Conservation (phyloP, 2,329 filamentous ascomycete genomes). For the Mycosphaerelloides madeirae region DNA sequence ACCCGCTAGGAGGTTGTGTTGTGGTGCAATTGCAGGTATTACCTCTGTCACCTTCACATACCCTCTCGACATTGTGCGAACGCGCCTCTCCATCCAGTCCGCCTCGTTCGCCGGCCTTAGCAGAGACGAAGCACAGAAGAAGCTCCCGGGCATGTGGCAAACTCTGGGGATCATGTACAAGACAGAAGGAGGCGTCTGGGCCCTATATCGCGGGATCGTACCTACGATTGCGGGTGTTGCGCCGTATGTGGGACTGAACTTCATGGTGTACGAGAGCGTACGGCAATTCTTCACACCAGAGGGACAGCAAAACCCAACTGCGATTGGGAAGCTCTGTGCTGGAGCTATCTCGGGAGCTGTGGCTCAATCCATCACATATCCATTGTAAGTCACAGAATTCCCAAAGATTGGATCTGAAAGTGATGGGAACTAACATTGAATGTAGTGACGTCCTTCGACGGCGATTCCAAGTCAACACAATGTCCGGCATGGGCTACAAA, state of each 20-base stretch:
- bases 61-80: conserved; percentile 94
- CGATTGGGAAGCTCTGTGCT: conserved; percentile 75
- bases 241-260: conserved; percentile 95
- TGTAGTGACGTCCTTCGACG: conserved; percentile 76
- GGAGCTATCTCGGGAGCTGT: conserved; percentile 94
- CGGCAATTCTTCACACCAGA: conserved; percentile 80
- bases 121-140: conserved; percentile 48
- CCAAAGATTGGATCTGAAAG: background rate
- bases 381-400: conserved; percentile 64
- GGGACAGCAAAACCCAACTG: conserved; percentile 76
- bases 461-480: conserved; percentile 97
- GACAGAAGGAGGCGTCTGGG: conserved; percentile 76
- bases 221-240: conserved; percentile 94
- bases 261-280: conserved; percentile 94
- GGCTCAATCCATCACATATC: conserved; percentile 96
- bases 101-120: conserved; percentile 85
- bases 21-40: conserved; percentile 85
- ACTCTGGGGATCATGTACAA: conserved; percentile 82
- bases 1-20: conserved; percentile 72
- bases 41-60: conserved; percentile 95
- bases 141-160: conserved; percentile 87
- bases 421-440: conserved; percentile 33
- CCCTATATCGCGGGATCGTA: conserved; percentile 89
- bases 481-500: conserved; percentile 96
- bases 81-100: conserved; percentile 89